Evolutionary conservation across 805 yeast species (phyloP).

Genomic region (Cyberlindnera suaveolens): DNA sequence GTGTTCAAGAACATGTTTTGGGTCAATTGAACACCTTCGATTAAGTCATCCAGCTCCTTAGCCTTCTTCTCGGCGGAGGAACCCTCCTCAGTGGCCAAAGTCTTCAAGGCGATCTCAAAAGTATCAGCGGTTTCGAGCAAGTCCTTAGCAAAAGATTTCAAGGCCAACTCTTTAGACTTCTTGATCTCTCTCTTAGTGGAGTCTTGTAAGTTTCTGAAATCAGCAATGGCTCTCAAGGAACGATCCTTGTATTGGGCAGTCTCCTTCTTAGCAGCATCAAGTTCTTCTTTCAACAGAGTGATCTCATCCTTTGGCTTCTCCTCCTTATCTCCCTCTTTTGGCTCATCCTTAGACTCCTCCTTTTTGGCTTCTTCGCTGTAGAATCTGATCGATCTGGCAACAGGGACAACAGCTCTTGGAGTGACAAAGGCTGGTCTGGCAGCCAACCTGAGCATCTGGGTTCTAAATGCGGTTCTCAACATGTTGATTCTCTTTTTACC

Average conservation of each 20-base stretch:
- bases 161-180: constrained; percentile 24
- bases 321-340: constrained; percentile 7
- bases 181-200: constrained; percentile 25
- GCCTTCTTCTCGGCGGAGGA: constrained; percentile 23
- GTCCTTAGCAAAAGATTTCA: constrained; percentile 25
- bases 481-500: constrained; percentile 1
- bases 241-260: constrained; percentile 23
- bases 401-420: constrained; percentile 5
- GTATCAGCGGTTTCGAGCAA: constrained; percentile 24
- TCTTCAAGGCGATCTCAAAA: constrained; percentile 24
- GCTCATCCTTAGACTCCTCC: constrained; percentile 10
- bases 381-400: constrained; percentile 16
- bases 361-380: constrained; percentile 24
- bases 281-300: constrained; percentile 12
- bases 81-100: constrained; percentile 20
- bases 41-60: constrained; percentile 39
- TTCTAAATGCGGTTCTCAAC: constrained; percentile 18
- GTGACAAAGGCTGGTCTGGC: constrained; percentile 5
- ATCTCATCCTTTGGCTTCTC: constrained; percentile 21
- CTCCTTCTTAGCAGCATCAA: constrained; percentile 21
- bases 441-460: constrained; percentile 3
- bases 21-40: constrained; percentile 48
- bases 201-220: constrained; percentile 26
- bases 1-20: constrained; percentile 44
- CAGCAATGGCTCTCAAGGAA: constrained; percentile 24